Evolutionary conservation across 2,329 filamentous ascomycete genomes (phyloP), one percentile per base, ranked within the genome.

Genomic region (Dactylellina drechsleri): DNA sequence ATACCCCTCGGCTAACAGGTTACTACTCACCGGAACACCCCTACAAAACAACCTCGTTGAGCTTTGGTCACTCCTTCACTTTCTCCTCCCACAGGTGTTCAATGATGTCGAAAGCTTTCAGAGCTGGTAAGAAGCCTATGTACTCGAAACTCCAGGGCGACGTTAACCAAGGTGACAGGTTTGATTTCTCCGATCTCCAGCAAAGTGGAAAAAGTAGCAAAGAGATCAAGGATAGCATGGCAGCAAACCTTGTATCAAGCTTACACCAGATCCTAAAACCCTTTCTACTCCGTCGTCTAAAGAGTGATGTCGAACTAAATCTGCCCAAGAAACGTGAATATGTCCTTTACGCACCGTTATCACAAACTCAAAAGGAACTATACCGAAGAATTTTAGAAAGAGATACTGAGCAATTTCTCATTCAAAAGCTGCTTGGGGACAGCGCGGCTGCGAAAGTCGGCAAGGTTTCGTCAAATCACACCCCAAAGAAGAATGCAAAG

Each of bases 241-340:
- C 92, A 80, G 88, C 91, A 76, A 91, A 90, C 59, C 83, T 95
- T 0, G 90, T 96, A 0, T 89, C 93, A 60, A 97, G 94, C 77
- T 91, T 99, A 68, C 95, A 99, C 80, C 88, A 94, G 0, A 93
- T 99, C 23, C 83, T 99, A 0, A 97, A 98, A 79, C 95, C 95
- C 0, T 90, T 99, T 78, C 84, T 99, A 0, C 85, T 99, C 0
- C 88, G 95, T 0, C 87, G 95, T 16, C 87, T 99, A 77, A 99
- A 99, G 82, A 91, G 92, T 0, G 95, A 99, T 79, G 95, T 99
- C 0, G 94, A 96, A 65, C 90, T 90, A 1, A 88, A 92, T 56
- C 85, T 99, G n/a, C 95, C 95, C 0, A 96, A 94, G 82, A 99
- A 99, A 84, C 88, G 95, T 28, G 95, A 99, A 81, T 99, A 99